phyloP scores from a whole-genome alignment of 148 eudicot species.

The Pouteria glomerata region DNA sequence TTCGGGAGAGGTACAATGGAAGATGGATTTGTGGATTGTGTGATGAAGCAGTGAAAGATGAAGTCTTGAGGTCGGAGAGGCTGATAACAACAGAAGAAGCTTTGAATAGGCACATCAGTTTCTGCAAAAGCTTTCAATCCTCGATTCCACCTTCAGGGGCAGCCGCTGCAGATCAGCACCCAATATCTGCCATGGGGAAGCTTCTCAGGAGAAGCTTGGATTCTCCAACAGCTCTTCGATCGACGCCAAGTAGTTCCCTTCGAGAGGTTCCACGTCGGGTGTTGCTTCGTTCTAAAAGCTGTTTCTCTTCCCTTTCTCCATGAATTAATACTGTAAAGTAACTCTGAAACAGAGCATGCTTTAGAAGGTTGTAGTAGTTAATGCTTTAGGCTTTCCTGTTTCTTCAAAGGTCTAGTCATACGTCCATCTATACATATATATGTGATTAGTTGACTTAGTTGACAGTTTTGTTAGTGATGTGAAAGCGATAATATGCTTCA shows the following conservation, averaged over 20 bases:
- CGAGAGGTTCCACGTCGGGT: not conserved
- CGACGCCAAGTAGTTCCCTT: conserved; percentile 18
- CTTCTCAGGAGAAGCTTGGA: conserved; percentile 17
- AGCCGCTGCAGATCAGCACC: conserved; percentile 14
- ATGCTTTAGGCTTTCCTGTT: no score
- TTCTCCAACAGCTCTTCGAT: conserved; percentile 11
- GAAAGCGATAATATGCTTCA: not conserved
- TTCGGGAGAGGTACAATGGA: conserved; percentile 18
- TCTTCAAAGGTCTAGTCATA: no score
- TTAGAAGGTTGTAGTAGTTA: no score
- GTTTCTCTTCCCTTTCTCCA: conserved; percentile 13
- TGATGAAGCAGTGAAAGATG: conserved; percentile 25
- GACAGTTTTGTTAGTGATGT: not conserved
- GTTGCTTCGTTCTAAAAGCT: conserved; percentile 18
- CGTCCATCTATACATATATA: no score
- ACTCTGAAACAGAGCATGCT: no score
- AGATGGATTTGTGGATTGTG: conserved; percentile 30
- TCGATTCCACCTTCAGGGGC: conserved; percentile 9
- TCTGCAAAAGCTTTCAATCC: conserved; percentile 16
- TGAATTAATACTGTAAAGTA: not conserved
- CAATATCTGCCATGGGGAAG: conserved; percentile 20
- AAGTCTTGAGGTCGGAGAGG: conserved; percentile 16
- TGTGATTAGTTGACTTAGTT: no score
- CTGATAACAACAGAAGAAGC: conserved; percentile 24
- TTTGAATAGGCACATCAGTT: conserved; percentile 15